Evolutionary conservation across 768 basidiomycete genomes (phyloP).

Genomic region (Flagelloscypha sp.): DNA sequence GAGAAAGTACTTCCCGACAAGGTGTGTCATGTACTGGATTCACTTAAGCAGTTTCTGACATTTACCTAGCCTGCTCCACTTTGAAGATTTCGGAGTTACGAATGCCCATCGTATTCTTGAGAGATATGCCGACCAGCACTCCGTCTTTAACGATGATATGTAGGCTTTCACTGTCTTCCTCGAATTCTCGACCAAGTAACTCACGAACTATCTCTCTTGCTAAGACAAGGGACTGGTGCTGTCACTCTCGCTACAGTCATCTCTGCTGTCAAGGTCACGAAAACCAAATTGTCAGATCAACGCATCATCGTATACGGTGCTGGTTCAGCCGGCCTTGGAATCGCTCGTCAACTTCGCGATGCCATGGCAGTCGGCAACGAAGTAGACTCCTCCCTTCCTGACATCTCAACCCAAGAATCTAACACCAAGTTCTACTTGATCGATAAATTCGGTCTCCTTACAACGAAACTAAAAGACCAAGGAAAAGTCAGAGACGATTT

Average conservation of each 20-base stretch:
- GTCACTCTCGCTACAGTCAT: conserved; percentile 65
- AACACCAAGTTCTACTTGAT: conserved; percentile 63
- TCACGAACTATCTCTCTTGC: conserved; percentile 1
- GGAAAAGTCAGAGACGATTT: conserved; percentile 37
- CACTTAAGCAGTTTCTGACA: background rate
- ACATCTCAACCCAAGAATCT: conserved; percentile 47
- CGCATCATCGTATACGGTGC: conserved; percentile 74
- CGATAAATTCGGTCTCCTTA: conserved; percentile 60
- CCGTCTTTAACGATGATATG: conserved; percentile 85
- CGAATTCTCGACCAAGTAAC: background rate
- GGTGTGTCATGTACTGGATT: background rate
- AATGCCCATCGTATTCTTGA: conserved; percentile 67
- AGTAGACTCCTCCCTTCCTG: conserved; percentile 27
- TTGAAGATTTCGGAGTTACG: conserved; percentile 78
- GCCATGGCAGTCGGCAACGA: conserved; percentile 54
- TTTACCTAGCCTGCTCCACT: conserved; percentile 55
- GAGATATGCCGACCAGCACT: conserved; percentile 52
- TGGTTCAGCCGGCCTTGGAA: conserved; percentile 77
- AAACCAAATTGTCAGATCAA: conserved; percentile 59
- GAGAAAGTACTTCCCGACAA: conserved; percentile 56
- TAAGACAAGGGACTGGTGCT: conserved; percentile 68
- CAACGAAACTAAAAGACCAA: conserved; percentile 34
- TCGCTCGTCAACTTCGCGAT: conserved; percentile 66
- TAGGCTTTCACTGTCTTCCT: conserved; percentile 20
- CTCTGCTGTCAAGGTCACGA: conserved; percentile 61